Evolutionary conservation across 257 asterid genomes (phyloP).

Genomic region (Nicotiana knightiana): DNA sequence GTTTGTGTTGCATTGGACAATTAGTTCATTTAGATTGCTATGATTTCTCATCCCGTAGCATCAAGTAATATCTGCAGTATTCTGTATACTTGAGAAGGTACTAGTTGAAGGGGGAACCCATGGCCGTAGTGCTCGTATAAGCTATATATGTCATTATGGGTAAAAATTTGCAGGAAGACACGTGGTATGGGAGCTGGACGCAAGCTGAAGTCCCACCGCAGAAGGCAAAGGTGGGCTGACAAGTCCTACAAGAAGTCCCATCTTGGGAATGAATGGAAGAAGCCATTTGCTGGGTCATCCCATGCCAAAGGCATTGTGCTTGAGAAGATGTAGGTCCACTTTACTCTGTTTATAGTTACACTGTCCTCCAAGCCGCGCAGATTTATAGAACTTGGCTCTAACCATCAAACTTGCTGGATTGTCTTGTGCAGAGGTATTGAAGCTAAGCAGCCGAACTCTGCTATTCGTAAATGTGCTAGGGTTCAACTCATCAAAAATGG

Average conservation of each 20-base stretch:
- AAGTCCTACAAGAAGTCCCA: slow-evolving; percentile 76
- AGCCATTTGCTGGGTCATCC: slow-evolving; percentile 80
- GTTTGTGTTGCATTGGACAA: neutral
- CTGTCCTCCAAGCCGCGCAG: neutral
- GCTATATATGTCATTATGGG: neutral
- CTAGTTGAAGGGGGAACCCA: neutral
- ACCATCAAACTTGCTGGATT: neutral
- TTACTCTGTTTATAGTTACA: neutral
- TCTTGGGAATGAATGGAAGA: slow-evolving; percentile 78
- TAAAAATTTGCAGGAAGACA: slow-evolving; percentile 40
- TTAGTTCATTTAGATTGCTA: neutral
- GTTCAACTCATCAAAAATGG: slow-evolving; percentile 81
- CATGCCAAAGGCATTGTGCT: slow-evolving; percentile 83
- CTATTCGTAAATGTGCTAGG: slow-evolving; percentile 75
- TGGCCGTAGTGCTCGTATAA: neutral
- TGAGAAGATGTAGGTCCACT: slow-evolving; percentile 53
- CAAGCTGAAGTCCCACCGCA: slow-evolving; percentile 74
- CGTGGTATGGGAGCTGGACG: slow-evolving; percentile 90
- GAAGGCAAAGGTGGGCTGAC: slow-evolving; percentile 71
- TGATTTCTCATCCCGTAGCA: neutral
- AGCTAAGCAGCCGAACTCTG: slow-evolving; percentile 88
- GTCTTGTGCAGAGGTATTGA: slow-evolving; percentile 54
- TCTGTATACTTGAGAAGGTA: neutral
- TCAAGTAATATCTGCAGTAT: neutral
- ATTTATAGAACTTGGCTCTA: neutral